Percentiles rank a stretch among this genome's conserved stretches.
Conservation (phyloP, 1,284 basidiomycete genomes). For the Cutaneotrichosporon cutaneum region DNA sequence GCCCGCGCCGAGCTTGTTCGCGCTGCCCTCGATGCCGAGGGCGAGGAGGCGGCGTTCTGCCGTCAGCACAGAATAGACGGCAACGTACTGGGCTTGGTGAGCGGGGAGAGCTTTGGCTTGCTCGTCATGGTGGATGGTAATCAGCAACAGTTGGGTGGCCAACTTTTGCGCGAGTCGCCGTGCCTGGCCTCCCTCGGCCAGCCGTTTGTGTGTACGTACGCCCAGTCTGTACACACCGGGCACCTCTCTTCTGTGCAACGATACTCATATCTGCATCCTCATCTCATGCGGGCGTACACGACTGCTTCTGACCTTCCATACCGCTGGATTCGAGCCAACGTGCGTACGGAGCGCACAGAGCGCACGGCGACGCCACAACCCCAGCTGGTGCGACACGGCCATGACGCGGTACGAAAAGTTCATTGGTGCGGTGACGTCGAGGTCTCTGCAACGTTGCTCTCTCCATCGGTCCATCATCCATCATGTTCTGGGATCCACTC, state of each 20-base stretch:
- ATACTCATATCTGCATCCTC: too few species aligned
- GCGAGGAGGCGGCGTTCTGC: slow-evolving; percentile 47
- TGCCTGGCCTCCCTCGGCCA: background rate
- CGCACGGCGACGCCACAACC: too few species aligned
- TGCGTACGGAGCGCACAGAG: too few species aligned
- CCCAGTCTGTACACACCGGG: too few species aligned
- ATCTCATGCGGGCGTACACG: too few species aligned
- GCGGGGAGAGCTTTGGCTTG: slow-evolving; percentile 39
- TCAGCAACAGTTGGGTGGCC: slow-evolving; percentile 8
- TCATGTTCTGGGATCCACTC: slow-evolving; percentile 45
- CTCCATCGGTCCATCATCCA: slow-evolving; percentile 5
- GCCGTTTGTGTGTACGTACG: too few species aligned
- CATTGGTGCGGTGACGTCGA: background rate
- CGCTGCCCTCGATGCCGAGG: slow-evolving; percentile 89
- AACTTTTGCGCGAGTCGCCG: slow-evolving; percentile 9
- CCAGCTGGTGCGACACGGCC: background rate
- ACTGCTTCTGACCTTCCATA: too few species aligned
- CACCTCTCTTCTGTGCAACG: too few species aligned
- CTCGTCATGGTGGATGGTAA: slow-evolving; percentile 9
- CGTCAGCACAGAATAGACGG: background rate
- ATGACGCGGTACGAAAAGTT: background rate
- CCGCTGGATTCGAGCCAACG: too few species aligned
- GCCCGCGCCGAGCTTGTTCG: slow-evolving; percentile 97
- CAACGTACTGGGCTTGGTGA: slow-evolving; percentile 36
- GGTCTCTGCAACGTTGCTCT: background rate